Conservation (phyloP, 345 rosid species). For the Odontarrhena argentea region DNA sequence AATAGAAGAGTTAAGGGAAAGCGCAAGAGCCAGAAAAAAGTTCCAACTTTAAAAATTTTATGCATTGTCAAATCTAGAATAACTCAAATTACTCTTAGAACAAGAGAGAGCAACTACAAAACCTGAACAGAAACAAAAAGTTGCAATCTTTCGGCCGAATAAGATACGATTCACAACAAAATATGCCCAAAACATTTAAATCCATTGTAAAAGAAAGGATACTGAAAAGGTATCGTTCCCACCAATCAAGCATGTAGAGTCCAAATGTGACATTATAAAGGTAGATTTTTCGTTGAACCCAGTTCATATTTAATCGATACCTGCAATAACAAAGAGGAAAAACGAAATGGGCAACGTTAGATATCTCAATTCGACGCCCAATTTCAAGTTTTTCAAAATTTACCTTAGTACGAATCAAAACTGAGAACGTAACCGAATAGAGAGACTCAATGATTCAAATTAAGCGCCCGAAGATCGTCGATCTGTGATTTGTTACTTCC, state of each 20-base stretch:
- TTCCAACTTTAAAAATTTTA: neutral
- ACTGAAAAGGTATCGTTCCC: conserved; percentile 99
- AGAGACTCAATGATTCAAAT: conserved; percentile 17
- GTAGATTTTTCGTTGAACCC: conserved; percentile 93
- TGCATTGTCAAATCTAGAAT: neutral
- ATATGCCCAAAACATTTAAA: neutral
- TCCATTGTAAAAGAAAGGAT: conserved; percentile 52
- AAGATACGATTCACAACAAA: neutral
- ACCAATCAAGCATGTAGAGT: conserved; percentile 98
- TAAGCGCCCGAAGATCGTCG: neutral
- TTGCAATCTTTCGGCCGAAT: neutral
- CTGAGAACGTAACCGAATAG: neutral
- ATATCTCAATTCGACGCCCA: neutral
- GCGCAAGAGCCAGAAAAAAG: neutral
- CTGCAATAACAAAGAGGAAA: conserved; percentile 16
- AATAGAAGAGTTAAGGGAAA: conserved; percentile 44
- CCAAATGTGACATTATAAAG: conserved; percentile 98
- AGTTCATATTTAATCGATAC: conserved; percentile 62
- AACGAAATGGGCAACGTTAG: neutral
- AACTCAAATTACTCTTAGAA: neutral
- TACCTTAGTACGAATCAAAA: neutral
- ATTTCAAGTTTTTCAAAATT: neutral
- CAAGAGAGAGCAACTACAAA: neutral
- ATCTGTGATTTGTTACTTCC: neutral
- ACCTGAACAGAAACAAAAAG: neutral